Conservation (phyloP, 2,329 filamentous ascomycete genomes). For the Pezicula radicicola region DNA sequence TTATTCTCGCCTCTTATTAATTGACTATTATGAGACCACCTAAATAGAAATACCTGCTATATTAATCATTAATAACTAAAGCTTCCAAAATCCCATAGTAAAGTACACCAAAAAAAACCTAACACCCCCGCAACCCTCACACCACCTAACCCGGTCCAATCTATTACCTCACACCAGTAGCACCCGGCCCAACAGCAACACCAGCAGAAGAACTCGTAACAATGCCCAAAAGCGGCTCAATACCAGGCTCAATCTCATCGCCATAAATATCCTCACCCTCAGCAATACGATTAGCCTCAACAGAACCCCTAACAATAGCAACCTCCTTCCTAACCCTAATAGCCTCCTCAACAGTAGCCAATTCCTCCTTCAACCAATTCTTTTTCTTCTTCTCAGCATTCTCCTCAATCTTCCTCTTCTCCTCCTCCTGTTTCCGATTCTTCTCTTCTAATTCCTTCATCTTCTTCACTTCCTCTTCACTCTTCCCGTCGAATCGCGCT, state of each 20-base stretch:
- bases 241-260: conserved; percentile 9
- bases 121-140: too few species aligned
- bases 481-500: neutral
- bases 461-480: conserved; percentile 1
- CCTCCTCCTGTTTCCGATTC: neutral
- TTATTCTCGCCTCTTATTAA: too few species aligned
- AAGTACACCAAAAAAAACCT: too few species aligned
- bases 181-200: too few species aligned
- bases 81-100: too few species aligned
- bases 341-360: conserved; percentile 10
- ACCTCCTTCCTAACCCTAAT: conserved; percentile 15
- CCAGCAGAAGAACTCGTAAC: neutral
- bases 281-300: conserved; percentile 11
- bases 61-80: too few species aligned
- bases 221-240: conserved; percentile 3
- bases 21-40: too few species aligned
- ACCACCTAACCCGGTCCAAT: too few species aligned
- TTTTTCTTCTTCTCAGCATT: conserved; percentile 9
- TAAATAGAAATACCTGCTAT: too few species aligned
- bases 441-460: conserved; percentile 3
- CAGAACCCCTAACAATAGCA: conserved; percentile 11
- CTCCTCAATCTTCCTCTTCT: neutral
- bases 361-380: conserved; percentile 9
- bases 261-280: conserved; percentile 17
- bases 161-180: too few species aligned